phyloP scores from a whole-genome alignment of 2,329 filamentous ascomycete species.

The Botrytis aclada region DNA sequence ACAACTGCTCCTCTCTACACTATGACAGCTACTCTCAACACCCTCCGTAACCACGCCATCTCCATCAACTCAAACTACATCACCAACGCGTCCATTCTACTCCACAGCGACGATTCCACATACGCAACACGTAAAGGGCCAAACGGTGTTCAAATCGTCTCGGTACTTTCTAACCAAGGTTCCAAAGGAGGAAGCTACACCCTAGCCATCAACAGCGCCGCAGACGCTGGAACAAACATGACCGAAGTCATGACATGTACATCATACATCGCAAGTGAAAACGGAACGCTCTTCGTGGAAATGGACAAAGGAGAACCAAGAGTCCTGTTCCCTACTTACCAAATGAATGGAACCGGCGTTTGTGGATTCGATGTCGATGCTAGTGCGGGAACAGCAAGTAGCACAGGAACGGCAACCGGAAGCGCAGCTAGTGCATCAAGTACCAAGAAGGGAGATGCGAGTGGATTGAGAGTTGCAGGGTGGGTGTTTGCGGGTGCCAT shows the following conservation, averaged over 20 bases:
- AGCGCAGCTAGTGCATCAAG: background rate
- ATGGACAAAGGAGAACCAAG: slow-evolving; percentile 13
- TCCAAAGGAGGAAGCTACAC: slow-evolving; percentile 15
- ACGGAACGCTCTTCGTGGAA: slow-evolving; percentile 11
- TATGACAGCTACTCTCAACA: slow-evolving; percentile 34
- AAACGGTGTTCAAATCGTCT: slow-evolving; percentile 23
- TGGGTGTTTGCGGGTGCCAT: background rate
- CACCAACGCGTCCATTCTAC: slow-evolving; percentile 17
- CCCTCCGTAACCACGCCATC: slow-evolving; percentile 24
- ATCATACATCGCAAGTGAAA: background rate
- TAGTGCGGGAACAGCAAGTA: background rate
- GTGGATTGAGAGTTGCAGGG: background rate
- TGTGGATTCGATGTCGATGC: background rate
- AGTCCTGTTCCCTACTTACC: slow-evolving; percentile 3
- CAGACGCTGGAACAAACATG: slow-evolving; percentile 18
- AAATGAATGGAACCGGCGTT: slow-evolving; percentile 8
- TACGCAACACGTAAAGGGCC: slow-evolving; percentile 26
- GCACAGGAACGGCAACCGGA: background rate
- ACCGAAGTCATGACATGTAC: slow-evolving; percentile 23
- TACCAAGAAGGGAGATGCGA: slow-evolving; percentile 9
- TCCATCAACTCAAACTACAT: slow-evolving; percentile 19
- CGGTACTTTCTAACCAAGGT: slow-evolving; percentile 43
- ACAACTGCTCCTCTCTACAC: slow-evolving; percentile 41
- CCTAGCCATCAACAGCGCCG: slow-evolving; percentile 13
- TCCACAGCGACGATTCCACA: slow-evolving; percentile 22